Conservation (phyloP, 2,329 filamentous ascomycete genomes). For the Arachnomyces sp. region DNA sequence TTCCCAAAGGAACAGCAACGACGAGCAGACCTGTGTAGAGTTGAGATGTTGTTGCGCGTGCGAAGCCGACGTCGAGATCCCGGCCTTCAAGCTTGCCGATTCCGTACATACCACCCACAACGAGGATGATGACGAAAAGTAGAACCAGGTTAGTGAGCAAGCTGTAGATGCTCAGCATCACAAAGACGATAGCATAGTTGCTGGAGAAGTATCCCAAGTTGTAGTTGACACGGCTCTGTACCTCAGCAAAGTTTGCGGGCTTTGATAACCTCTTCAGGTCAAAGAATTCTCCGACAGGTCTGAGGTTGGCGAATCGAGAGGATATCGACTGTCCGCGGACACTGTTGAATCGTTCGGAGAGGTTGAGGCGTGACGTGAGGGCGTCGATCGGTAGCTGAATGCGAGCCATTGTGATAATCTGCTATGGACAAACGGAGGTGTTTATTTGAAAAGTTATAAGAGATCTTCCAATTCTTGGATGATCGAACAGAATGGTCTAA, state of each 20-base stretch:
- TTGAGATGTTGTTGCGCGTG: conserved; percentile 80
- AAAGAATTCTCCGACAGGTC: conserved; percentile 85
- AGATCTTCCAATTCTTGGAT: not conserved
- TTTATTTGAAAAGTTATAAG: conserved; percentile 14
- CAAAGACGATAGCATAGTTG: conserved; percentile 92
- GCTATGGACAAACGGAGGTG: not conserved
- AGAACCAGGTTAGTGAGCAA: conserved; percentile 78
- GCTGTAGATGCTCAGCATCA: conserved; percentile 93
- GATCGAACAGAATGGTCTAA: not conserved
- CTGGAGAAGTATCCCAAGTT: conserved; percentile 95
- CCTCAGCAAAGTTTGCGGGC: conserved; percentile 80
- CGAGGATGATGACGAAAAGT: conserved; percentile 85
- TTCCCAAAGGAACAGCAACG: conserved; percentile 72
- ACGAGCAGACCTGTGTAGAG: conserved; percentile 83
- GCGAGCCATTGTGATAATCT: conserved; percentile 57
- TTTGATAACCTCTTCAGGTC: conserved; percentile 94
- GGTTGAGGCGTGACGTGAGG: conserved; percentile 81
- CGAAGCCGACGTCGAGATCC: conserved; percentile 77
- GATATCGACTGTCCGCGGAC: conserved; percentile 70
- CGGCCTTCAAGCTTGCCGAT: conserved; percentile 84
- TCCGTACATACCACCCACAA: conserved; percentile 76
- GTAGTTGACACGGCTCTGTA: conserved; percentile 91
- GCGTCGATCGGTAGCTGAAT: conserved; percentile 89
- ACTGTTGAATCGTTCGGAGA: conserved; percentile 74
- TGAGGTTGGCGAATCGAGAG: conserved; percentile 83